These are phyloP conservation scores for Linnemannia hyalina DNA, from an alignment of 192 early-diverging fungal species.

Conservation along the genomic window DNA sequence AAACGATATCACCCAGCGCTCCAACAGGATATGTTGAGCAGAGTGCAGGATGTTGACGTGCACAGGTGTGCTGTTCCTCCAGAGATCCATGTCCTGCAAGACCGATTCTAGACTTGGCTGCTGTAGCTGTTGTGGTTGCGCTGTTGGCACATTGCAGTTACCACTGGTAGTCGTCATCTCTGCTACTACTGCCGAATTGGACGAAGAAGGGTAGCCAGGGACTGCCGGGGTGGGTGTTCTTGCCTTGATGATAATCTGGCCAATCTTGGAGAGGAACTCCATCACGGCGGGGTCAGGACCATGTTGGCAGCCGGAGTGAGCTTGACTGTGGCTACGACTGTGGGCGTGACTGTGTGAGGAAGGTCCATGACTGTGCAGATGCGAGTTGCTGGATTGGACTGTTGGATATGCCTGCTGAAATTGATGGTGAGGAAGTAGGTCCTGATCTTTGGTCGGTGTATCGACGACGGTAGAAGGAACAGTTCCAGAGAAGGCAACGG, in stretches of 20 bases:
- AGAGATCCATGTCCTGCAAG: slow-evolving; percentile 45
- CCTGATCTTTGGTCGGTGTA: not conserved
- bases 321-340: not conserved
- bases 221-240: slow-evolving; percentile 29
- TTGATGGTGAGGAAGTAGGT: not conserved
- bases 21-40: slow-evolving; percentile 35
- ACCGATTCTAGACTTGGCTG: slow-evolving; percentile 39
- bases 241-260: slow-evolving; percentile 50
- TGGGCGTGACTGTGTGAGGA: not conserved
- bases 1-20: slow-evolving; percentile 54
- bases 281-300: slow-evolving; percentile 49
- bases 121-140: not conserved
- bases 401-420: slow-evolving; percentile 1
- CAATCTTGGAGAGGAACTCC: slow-evolving; percentile 56
- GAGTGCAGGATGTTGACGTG: slow-evolving; percentile 49
- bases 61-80: slow-evolving; percentile 46
- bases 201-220: not conserved
- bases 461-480: not conserved
- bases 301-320: not conserved
- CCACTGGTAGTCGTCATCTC: not conserved
- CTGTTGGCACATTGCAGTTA: not conserved
- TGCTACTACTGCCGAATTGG: not conserved
- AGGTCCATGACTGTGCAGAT: slow-evolving; percentile 7
- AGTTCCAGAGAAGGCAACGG: slow-evolving; percentile 13
- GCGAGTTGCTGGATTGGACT: not conserved